Conservation (phyloP, 371 early-diverging fungal species). For the Mucor ambiguus region DNA sequence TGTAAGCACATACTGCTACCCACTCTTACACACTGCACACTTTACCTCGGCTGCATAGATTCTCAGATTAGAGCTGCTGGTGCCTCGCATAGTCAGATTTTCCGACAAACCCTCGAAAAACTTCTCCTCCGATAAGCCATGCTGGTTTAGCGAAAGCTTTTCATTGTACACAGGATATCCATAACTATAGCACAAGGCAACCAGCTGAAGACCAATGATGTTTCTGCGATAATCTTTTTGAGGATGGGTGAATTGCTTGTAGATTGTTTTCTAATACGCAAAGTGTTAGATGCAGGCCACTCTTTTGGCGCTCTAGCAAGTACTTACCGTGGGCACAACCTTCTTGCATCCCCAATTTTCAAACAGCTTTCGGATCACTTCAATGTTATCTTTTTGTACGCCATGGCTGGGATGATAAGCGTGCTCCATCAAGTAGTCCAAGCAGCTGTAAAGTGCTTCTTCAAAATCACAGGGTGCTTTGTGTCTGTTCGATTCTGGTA, state of each 20-base stretch:
- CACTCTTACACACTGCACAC: neutral
- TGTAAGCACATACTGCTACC: too few relatives aligned
- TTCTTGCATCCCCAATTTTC: conserved; percentile 60
- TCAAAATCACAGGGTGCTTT: neutral
- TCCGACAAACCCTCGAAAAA: conserved; percentile 46
- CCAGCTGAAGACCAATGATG: conserved; percentile 55
- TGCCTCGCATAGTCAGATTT: conserved; percentile 39
- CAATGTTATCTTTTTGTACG: conserved; percentile 53
- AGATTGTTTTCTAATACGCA: conserved; percentile 44
- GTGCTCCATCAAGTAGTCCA: conserved; percentile 55
- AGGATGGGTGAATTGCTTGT: conserved; percentile 38
- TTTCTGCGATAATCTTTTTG: conserved; percentile 33
- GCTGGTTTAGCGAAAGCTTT: conserved; percentile 34
- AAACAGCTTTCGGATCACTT: conserved; percentile 58
- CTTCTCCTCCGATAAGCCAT: conserved; percentile 43
- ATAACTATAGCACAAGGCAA: conserved; percentile 55
- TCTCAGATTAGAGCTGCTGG: conserved; percentile 33
- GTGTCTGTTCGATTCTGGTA: neutral
- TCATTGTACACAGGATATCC: conserved; percentile 49
- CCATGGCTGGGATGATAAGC: conserved; percentile 47
- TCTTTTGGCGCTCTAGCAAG: neutral
- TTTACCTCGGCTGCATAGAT: conserved; percentile 62
- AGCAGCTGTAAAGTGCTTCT: conserved; percentile 8
- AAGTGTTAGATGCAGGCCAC: neutral
- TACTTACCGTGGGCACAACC: conserved; percentile 65